Evolutionary conservation across 1,284 basidiomycete species (phyloP), one percentile per base, ranked within the genome.

Genomic region (Mycosarcoma mackinlayi): DNA sequence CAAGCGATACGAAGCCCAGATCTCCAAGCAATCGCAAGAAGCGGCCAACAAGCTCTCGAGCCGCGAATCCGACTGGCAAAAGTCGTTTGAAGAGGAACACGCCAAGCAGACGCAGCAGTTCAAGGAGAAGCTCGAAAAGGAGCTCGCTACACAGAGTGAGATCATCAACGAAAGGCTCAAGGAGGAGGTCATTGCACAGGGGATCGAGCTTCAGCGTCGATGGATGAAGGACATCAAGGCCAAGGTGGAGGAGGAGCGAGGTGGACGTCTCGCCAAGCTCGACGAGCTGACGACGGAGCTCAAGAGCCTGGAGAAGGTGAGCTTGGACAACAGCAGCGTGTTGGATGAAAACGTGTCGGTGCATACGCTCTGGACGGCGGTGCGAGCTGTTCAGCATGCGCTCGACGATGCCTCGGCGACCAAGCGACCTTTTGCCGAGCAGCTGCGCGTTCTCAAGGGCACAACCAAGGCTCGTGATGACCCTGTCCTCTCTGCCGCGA

Each of bases 171-270:
- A 80, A 64, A 62, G 94, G 42, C 87, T 98, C 67, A 92, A 91
- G 82, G 92, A 96, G 82, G 94, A 96, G 83, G 93, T 98, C 59
- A 88, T 98, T 44, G 91, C 93, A 5, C 94, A 98, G 83, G 95
- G 94, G 21, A 93, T 99, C 75, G 95, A 98, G 85, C 89, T 98
- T 41, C 95, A 98, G 83, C 89, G 94, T 49, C 88, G 92, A 67
- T 98, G 95, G 94, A 92, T 98, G 59, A 89, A 92, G 41, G 93
- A 97, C 55, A 91, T 98, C 87, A 96, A 97, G 85, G 87, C 93
- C 66, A 91, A 90, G 76, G 95, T 98, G 58, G 95, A 99, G 85
- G 89, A 93, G 80, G 96, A 98, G 84, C 92, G 96, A 44, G 94
- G 93, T 23, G 94, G 94, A 18, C 91, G 95, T 63, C 87, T 98